Base-by-base conservation (phyloP, 345 rosid genomes). In the Excoecaria agallocha region DNA sequence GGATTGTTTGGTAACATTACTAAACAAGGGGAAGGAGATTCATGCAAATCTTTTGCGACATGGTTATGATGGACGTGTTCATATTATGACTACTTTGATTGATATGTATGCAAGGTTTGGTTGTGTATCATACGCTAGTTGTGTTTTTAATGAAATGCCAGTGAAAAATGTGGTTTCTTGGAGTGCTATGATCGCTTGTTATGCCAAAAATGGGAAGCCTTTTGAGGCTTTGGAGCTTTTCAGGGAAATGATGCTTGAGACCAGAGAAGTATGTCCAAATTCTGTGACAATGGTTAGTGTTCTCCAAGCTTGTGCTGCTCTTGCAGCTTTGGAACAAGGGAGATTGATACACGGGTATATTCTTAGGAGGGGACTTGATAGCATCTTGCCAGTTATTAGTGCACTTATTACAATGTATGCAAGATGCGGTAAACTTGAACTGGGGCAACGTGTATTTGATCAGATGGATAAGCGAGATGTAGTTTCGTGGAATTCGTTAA, bases 11-110 rank as follows among this genome's bases (percentile, higher is more conserved):
- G 52, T 22, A 73, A 71, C 75, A 25, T 68, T 82, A 61, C 77
- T 89, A 37, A 80, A 65, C 0, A 87, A 84, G 65, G 98, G 96
- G 63, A 92, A 82, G 79, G 97, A 94, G 89, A 86, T 92, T 81
- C 98, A 94, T 51, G 92, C 89, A 1, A 89, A 88, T 70, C 76
- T 94, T 59, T 79, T 92, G 54, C 79, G 97, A 64, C 80, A 70
- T 37, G 92, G 93, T 13, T 92, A 85, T 61, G 92, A 77, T 66
- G 79, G 80, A 68, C 73, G 3, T 71, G 80, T 75, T 90, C 95
- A 0, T 87, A 89, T 82, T 87, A 71, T 71, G 82, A 80, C 82
- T 37, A 80, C 82, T 60, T 76, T 80, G 79, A 58, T 80, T 25
- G 79, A 80, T 45, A 52, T 80, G 74, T 80, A 80, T 60, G 73